phyloP scores from a whole-genome alignment of 2,329 filamentous ascomycete genomes.

The Parastagonospora avenae region DNA sequence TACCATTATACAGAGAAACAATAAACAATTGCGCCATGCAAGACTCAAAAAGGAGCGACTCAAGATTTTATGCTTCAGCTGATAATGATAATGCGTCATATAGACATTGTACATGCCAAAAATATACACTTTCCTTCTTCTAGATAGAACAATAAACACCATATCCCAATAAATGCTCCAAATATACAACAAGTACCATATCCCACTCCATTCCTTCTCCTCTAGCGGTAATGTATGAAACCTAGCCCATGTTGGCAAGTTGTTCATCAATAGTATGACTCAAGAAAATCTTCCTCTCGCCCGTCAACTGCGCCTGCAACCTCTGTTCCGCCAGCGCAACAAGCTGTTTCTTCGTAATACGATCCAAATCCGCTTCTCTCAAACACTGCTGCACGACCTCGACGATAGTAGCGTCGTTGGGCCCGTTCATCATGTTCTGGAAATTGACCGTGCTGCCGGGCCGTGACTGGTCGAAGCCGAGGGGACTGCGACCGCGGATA shows the following conservation, averaged over 20 bases:
- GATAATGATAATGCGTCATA: no score
- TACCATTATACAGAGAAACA: no score
- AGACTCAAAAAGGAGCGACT: no score
- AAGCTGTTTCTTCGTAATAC: conserved; percentile 96
- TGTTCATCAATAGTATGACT: conserved; percentile 93
- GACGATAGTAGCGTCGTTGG: conserved; percentile 79
- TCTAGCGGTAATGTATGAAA: conserved; percentile 13
- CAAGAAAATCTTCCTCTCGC: conserved; percentile 86
- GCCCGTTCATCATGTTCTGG: conserved; percentile 63
- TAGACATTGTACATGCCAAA: no score
- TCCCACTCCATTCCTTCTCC: conserved; percentile 21
- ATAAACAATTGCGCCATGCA: no score
- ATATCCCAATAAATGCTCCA: neutral
- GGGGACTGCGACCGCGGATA: conserved; percentile 54
- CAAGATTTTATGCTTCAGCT: no score
- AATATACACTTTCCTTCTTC: no score
- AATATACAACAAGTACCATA: conserved; percentile 13
- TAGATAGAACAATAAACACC: neutral
- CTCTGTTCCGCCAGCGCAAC: conserved; percentile 88
- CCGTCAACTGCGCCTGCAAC: conserved; percentile 84
- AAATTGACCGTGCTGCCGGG: conserved; percentile 65
- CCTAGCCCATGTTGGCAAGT: conserved; percentile 83
- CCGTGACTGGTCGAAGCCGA: conserved; percentile 54
- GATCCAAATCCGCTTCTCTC: conserved; percentile 88
- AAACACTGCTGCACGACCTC: conserved; percentile 85